phyloP scores from a whole-genome alignment of 768 basidiomycete species.

The Postia placenta region DNA sequence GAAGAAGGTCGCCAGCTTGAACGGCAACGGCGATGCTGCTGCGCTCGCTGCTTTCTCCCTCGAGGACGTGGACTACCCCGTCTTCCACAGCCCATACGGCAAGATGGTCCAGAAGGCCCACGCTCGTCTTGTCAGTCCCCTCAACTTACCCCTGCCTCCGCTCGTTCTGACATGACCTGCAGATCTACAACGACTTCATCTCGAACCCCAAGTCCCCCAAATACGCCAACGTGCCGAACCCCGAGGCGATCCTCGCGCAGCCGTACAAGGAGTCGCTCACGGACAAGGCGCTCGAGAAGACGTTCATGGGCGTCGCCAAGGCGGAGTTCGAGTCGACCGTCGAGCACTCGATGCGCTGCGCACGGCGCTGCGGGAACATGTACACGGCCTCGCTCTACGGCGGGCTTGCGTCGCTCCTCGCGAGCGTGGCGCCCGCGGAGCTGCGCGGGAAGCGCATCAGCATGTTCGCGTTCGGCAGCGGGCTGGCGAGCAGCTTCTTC shows the following conservation, averaged over 20 bases:
- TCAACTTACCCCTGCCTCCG: neutral
- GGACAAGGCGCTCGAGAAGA: slow-evolving; percentile 96
- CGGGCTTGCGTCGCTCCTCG: slow-evolving; percentile 83
- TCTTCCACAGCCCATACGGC: slow-evolving; percentile 98
- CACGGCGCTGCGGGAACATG: slow-evolving; percentile 94
- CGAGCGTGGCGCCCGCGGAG: slow-evolving; percentile 61
- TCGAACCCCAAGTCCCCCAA: slow-evolving; percentile 61
- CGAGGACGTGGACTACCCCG: slow-evolving; percentile 82
- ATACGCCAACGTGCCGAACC: slow-evolving; percentile 64
- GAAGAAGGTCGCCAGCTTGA: slow-evolving; percentile 38
- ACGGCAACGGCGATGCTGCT: slow-evolving; percentile 30
- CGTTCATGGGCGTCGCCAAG: slow-evolving; percentile 80
- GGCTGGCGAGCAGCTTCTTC: slow-evolving; percentile 95
- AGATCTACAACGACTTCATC: slow-evolving; percentile 86
- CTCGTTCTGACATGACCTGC: slow-evolving; percentile 2
- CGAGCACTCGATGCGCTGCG: slow-evolving; percentile 79
- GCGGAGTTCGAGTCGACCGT: slow-evolving; percentile 68
- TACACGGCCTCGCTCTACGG: slow-evolving; percentile 97
- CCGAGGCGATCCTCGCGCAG: slow-evolving; percentile 62
- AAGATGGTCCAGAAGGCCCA: slow-evolving; percentile 98
- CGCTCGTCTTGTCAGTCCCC: slow-evolving; percentile 60
- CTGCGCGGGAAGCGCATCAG: slow-evolving; percentile 80
- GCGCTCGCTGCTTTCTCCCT: slow-evolving; percentile 57
- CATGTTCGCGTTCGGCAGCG: slow-evolving; percentile 95
- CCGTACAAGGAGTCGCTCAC: slow-evolving; percentile 70